These are phyloP conservation scores for Earliella scabrosa DNA, from an alignment of 1,284 basidiomycete species.

Conservation along the genomic window DNA sequence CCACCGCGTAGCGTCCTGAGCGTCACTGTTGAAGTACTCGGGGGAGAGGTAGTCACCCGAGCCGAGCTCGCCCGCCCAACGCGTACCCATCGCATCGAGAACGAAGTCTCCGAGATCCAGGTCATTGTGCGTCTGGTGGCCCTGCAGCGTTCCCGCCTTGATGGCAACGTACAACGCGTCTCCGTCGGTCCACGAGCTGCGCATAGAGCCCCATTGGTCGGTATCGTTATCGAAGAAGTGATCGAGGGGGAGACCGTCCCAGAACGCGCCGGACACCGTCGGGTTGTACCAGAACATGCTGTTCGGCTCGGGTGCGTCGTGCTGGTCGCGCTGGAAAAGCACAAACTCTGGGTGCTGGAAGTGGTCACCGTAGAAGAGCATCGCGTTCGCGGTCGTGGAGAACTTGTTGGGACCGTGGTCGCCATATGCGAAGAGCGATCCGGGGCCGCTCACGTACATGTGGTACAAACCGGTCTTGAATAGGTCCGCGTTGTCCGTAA, in stretches of 20 bases:
- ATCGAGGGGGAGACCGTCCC: slow-evolving; percentile 87
- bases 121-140: slow-evolving; percentile 93
- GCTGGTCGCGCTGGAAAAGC: slow-evolving; percentile 93
- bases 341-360: slow-evolving; percentile 77
- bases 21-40: slow-evolving; percentile 75
- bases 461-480: slow-evolving; percentile 85
- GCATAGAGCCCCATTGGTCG: slow-evolving; percentile 90
- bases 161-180: slow-evolving; percentile 86
- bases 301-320: slow-evolving; percentile 88
- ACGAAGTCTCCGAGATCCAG: slow-evolving; percentile 95
- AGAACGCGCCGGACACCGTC: slow-evolving; percentile 84
- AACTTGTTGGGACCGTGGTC: slow-evolving; percentile 97
- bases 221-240: slow-evolving; percentile 73
- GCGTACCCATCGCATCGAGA: slow-evolving; percentile 92
- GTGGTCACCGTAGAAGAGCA: slow-evolving; percentile 73
- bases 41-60: slow-evolving; percentile 81
- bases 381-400: slow-evolving; percentile 78
- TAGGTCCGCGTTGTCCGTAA: slow-evolving; percentile 72
- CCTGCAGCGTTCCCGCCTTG: slow-evolving; percentile 81
- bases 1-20: slow-evolving; percentile 78
- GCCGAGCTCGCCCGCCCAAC: slow-evolving; percentile 97
- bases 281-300: slow-evolving; percentile 99
- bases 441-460: slow-evolving; percentile 88
- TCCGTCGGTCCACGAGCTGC: slow-evolving; percentile 91
- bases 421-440: slow-evolving; percentile 90